Evolutionary conservation across 768 basidiomycete species (phyloP).

Genomic region (Suillus plorans): DNA sequence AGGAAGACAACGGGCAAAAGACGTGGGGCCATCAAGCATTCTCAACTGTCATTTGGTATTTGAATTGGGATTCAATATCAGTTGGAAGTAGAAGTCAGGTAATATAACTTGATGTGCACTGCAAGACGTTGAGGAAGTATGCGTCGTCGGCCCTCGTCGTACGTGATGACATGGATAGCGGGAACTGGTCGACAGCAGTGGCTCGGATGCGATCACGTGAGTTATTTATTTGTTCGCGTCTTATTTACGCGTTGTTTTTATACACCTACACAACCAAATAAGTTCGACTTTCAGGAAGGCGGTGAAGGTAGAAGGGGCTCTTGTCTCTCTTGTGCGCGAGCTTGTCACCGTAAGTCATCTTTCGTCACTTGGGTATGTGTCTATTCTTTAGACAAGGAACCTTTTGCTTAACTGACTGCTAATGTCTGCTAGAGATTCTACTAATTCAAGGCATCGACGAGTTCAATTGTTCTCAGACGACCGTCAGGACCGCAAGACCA

Average conservation of each 20-base stretch:
- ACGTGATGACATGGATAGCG: neutral
- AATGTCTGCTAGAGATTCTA: conserved; percentile 12
- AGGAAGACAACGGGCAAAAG: neutral
- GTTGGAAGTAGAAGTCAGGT: neutral
- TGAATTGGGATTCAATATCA: neutral
- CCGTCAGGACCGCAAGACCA: conserved; percentile 16
- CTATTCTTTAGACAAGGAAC: neutral
- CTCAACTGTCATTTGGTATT: neutral
- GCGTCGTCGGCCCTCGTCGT: neutral
- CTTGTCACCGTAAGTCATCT: conserved; percentile 28
- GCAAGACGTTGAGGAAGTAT: neutral
- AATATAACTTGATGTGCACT: neutral
- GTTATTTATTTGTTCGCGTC: conserved; percentile 18
- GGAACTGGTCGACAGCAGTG: neutral
- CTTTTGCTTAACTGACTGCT: neutral
- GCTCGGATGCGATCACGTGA: conserved; percentile 8
- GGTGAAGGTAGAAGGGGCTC: neutral
- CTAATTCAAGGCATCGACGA: conserved; percentile 25
- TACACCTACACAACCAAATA: conserved; percentile 31
- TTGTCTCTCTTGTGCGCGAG: conserved; percentile 20
- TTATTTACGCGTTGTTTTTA: conserved; percentile 34
- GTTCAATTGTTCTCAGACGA: conserved; percentile 15
- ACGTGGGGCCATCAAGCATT: neutral
- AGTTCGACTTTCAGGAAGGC: conserved; percentile 28
- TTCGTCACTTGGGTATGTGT: conserved; percentile 22